A percentile compares a stretch with the other conserved stretches of the same genome.
phyloP scores from a whole-genome alignment of 1,284 basidiomycete genomes.

The Ceratobasidium sp. region DNA sequence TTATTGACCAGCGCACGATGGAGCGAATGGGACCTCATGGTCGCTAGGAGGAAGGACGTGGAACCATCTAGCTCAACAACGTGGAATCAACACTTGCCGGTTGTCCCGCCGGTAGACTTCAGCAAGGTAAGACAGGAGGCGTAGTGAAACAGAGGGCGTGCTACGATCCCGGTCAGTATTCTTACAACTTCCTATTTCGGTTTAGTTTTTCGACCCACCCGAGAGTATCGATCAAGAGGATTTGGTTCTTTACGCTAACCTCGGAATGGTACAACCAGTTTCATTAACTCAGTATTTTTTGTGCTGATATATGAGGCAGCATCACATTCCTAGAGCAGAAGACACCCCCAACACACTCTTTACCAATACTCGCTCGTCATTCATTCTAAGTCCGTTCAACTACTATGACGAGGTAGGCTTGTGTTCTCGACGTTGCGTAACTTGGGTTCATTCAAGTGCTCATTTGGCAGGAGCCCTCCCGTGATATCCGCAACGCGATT shows the following conservation, averaged over 20 bases:
- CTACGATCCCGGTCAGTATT: not conserved
- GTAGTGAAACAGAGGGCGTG: not conserved
- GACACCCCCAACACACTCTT: conserved; percentile 68
- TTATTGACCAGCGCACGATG: conserved; percentile 70
- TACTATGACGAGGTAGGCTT: conserved; percentile 64
- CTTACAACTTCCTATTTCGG: not conserved
- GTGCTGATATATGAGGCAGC: conserved; percentile 37
- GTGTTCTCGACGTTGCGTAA: too few relatives aligned
- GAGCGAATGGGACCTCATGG: conserved; percentile 73
- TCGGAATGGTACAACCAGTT: conserved; percentile 58
- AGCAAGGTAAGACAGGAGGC: conserved; percentile 30
- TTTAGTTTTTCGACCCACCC: conserved; percentile 67
- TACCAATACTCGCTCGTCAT: conserved; percentile 57
- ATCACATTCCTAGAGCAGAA: conserved; percentile 68
- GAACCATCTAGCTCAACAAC: conserved; percentile 47
- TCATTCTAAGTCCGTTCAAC: conserved; percentile 74
- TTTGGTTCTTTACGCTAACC: conserved; percentile 73
- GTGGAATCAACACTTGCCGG: conserved; percentile 32
- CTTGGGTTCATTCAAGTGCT: conserved; percentile 51
- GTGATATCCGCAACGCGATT: conserved; percentile 67
- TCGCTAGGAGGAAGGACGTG: conserved; percentile 59
- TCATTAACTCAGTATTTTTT: not conserved
- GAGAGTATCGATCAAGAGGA: conserved; percentile 72
- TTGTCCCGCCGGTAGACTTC: conserved; percentile 27
- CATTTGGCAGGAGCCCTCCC: conserved; percentile 44